Evolutionary conservation across 2,329 filamentous ascomycete species (phyloP).

Genomic region (Aspergillus proliferans): DNA sequence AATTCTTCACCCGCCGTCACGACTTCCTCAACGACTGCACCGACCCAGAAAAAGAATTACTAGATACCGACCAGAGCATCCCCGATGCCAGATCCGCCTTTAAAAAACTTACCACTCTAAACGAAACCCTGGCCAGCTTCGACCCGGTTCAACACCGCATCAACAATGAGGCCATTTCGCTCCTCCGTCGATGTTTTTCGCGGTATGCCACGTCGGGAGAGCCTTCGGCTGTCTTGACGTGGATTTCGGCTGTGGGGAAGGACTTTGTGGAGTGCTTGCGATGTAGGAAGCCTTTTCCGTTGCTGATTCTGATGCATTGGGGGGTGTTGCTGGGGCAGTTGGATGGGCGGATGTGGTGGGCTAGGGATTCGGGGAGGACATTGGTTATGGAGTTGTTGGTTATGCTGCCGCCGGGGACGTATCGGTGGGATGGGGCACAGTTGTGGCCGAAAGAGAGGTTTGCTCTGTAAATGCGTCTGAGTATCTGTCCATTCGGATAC

Average conservation of each 20-base stretch:
- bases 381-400: conserved; percentile 23
- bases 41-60: conserved; percentile 29
- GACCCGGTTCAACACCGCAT: conserved; percentile 23
- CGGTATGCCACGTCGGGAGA: conserved; percentile 18
- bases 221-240: conserved; percentile 26
- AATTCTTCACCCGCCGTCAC: conserved; percentile 43
- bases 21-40: conserved; percentile 32
- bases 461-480: conserved; percentile 12
- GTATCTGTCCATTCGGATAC: too few species aligned
- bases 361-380: conserved; percentile 23
- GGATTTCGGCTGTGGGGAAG: conserved; percentile 27
- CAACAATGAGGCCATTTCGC: conserved; percentile 22
- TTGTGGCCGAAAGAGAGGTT: conserved; percentile 26
- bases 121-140: conserved; percentile 19
- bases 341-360: conserved; percentile 30
- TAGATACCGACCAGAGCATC: conserved; percentile 13
- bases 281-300: conserved; percentile 22
- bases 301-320: conserved; percentile 33
- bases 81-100: conserved; percentile 20
- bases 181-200: conserved; percentile 24
- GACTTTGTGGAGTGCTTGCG: conserved; percentile 26
- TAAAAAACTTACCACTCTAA: conserved; percentile 19
- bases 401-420: conserved; percentile 13
- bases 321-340: conserved; percentile 27
- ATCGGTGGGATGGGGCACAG: conserved; percentile 22